Percentiles rank a stretch among this genome's conserved stretches.
Evolutionary conservation across 2,329 filamentous ascomycete species (phyloP).

Genomic region (Sporothrix curviconia): DNA sequence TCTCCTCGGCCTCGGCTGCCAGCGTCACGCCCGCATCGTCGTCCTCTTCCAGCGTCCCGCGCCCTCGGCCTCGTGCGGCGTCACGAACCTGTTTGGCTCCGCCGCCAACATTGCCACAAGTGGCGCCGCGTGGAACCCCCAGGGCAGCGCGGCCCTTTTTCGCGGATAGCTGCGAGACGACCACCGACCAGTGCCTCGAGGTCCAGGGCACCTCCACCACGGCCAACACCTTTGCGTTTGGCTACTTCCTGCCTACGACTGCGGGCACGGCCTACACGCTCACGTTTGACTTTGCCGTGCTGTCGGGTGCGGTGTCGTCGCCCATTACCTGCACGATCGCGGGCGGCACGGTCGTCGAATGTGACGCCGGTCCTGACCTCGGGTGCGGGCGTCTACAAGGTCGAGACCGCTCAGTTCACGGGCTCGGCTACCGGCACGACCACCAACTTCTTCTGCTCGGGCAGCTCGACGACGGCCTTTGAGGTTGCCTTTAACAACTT

Average conservation of each 20-base stretch:
- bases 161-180: not conserved
- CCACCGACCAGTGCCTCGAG: slow-evolving; percentile 1
- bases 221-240: not conserved
- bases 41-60: not conserved
- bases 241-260: not conserved
- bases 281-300: not conserved
- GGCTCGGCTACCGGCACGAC: too few relatives aligned
- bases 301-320: not conserved
- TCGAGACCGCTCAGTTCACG: too few relatives aligned
- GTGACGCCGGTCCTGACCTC: not conserved
- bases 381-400: too few relatives aligned
- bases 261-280: not conserved
- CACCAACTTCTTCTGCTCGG: too few relatives aligned
- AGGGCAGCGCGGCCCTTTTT: not conserved
- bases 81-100: not conserved
- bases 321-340: not conserved
- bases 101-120: slow-evolving; percentile 1
- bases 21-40: not conserved
- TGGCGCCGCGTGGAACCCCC: not conserved
- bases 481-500: too few relatives aligned
- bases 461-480: too few relatives aligned
- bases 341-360: not conserved
- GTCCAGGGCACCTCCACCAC: not conserved
- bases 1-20: not conserved
- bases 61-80: not conserved